phyloP scores from a whole-genome alignment of 345 rosid species.

The Hirschfeldia incana region DNA sequence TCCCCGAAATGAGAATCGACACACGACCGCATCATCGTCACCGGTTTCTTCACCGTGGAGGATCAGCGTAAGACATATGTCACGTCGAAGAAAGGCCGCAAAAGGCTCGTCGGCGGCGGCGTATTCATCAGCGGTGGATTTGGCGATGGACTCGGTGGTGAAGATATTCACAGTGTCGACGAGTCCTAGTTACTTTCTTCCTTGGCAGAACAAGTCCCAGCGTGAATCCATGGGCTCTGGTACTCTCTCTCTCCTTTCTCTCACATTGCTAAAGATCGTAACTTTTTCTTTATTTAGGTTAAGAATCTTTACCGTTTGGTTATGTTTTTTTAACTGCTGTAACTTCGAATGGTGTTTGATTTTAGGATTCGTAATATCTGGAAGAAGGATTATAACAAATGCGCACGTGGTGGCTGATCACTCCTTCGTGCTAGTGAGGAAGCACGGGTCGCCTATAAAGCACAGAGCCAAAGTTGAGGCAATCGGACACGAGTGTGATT shows the following conservation, averaged over 20 bases:
- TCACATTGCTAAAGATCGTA: neutral
- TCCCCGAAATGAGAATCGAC: conserved; percentile 11
- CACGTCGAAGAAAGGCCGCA: conserved; percentile 24
- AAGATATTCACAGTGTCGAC: conserved; percentile 42
- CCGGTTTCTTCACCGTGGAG: conserved; percentile 1
- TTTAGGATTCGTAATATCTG: conserved; percentile 50
- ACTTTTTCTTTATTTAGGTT: neutral
- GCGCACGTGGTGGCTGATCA: conserved; percentile 91
- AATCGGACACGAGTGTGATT: conserved; percentile 85
- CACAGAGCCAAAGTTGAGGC: conserved; percentile 68
- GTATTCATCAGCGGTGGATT: conserved; percentile 18
- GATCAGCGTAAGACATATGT: neutral
- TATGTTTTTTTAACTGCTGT: neutral
- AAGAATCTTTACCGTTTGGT: neutral
- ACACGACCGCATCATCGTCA: neutral
- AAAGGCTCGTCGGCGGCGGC: neutral
- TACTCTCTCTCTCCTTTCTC: neutral
- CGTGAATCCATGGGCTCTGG: conserved; percentile 60
- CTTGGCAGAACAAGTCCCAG: conserved; percentile 58
- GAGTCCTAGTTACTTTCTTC: conserved; percentile 44
- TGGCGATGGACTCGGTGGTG: conserved; percentile 43
- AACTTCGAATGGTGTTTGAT: conserved; percentile 3
- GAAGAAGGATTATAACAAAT: conserved; percentile 73
- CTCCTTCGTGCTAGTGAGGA: conserved; percentile 79
- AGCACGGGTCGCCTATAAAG: conserved; percentile 78